Evolutionary conservation across 2,329 filamentous ascomycete species (phyloP).

Genomic region (Clonostachys sp.): DNA sequence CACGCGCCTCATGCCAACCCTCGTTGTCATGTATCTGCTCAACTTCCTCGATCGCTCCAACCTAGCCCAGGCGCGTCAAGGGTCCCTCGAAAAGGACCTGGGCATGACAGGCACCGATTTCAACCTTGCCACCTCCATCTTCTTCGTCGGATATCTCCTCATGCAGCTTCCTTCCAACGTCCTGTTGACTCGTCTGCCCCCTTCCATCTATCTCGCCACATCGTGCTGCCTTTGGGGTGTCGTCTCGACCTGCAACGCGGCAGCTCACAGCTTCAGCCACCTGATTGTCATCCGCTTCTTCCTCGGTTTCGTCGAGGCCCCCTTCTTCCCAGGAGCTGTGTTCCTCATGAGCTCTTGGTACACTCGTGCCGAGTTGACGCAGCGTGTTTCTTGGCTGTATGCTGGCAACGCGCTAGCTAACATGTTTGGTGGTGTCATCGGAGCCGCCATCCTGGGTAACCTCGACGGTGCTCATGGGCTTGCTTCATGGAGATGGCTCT

Average conservation of each 20-base stretch:
- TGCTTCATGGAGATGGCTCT: conserved; percentile 40
- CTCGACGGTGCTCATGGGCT: conserved; percentile 16
- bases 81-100: conserved; percentile 56
- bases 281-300: conserved; percentile 54
- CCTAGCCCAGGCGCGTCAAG: conserved; percentile 61
- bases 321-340: conserved; percentile 59
- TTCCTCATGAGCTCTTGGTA: conserved; percentile 64
- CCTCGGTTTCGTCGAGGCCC: conserved; percentile 58
- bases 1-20: conserved; percentile 53
- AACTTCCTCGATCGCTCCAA: conserved; percentile 69
- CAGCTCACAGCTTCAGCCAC: conserved; percentile 44
- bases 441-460: conserved; percentile 38
- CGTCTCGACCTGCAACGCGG: conserved; percentile 52
- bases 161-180: conserved; percentile 60
- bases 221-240: conserved; percentile 57
- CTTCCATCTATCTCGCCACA: conserved; percentile 43
- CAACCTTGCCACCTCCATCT: conserved; percentile 59
- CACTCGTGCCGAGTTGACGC: conserved; percentile 31
- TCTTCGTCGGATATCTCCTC: conserved; percentile 60
- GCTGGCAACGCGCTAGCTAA: conserved; percentile 53
- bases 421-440: conserved; percentile 44
- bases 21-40: conserved; percentile 70
- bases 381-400: conserved; percentile 36
- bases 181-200: conserved; percentile 47
- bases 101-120: conserved; percentile 53